Percentiles rank a stretch among this genome's conserved stretches.
These are phyloP conservation scores for Stagonosporopsis vannaccii DNA, from an alignment of 2,329 filamentous ascomycete species.

Conservation along the genomic window DNA sequence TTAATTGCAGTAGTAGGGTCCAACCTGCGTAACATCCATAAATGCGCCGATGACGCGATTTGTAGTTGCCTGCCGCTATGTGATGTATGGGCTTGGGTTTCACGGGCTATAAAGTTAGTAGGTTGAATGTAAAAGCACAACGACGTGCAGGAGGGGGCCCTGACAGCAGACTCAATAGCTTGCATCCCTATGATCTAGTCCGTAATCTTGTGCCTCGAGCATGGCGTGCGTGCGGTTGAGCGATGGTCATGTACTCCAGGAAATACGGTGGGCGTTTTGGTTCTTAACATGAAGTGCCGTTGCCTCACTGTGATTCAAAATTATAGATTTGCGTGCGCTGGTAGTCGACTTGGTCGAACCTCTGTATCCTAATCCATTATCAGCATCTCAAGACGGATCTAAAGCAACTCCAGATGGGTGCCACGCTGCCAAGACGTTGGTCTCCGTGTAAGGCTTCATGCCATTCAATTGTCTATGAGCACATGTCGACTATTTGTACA, in stretches of 20 bases:
- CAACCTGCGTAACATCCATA: not conserved
- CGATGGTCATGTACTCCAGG: not conserved
- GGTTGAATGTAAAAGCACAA: not conserved
- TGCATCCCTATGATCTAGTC: no score
- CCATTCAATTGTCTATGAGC: slow-evolving; percentile 47
- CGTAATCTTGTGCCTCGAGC: not conserved
- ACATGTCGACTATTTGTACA: slow-evolving; percentile 47
- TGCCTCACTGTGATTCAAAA: not conserved
- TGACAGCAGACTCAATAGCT: not conserved
- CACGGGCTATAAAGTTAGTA: not conserved
- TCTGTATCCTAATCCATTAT: not conserved
- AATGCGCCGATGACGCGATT: not conserved
- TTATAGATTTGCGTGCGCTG: not conserved
- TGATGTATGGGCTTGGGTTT: not conserved
- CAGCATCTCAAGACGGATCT: not conserved
- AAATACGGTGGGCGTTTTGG: not conserved
- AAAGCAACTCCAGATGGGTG: not conserved
- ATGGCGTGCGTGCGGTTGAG: not conserved
- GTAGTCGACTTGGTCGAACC: no score
- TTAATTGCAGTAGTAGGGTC: not conserved
- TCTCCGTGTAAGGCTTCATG: slow-evolving; percentile 16
- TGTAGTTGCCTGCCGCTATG: not conserved
- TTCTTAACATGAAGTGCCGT: not conserved
- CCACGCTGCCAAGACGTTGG: not conserved
- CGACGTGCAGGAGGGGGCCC: no score